Conservation (phyloP, 2,329 filamentous ascomycete species). For the Pseudocercospora vitis region DNA sequence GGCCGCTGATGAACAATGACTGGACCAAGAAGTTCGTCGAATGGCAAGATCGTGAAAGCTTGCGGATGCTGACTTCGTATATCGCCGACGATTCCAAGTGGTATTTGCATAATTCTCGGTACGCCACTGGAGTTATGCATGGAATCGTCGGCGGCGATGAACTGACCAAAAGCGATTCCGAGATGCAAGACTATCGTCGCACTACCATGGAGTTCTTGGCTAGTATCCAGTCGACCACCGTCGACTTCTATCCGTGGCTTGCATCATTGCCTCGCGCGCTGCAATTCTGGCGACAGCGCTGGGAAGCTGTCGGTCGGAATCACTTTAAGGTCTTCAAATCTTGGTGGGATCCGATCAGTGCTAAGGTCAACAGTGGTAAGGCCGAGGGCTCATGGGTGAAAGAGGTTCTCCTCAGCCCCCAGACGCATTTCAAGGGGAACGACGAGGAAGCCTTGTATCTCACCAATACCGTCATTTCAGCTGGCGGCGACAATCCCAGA, state of each 20-base stretch:
- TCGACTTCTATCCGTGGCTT: conserved; percentile 20
- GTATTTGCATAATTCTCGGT: conserved; percentile 15
- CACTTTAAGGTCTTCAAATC: conserved; percentile 13
- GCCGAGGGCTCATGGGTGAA: conserved; percentile 8
- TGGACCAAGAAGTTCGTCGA: conserved; percentile 15
- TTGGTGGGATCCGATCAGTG: conserved; percentile 16
- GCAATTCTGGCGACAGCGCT: conserved; percentile 13
- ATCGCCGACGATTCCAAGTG: conserved; percentile 2
- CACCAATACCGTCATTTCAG: conserved; percentile 19
- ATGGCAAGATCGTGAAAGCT: conserved; percentile 18
- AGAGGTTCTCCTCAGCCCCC: conserved; percentile 11
- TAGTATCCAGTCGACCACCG: conserved; percentile 10
- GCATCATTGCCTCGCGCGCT: conserved; percentile 2
- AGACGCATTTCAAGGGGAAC: conserved; percentile 13
- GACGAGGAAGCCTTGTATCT: conserved; percentile 17
- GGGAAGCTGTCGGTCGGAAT: conserved; percentile 7
- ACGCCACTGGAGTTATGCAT: conserved; percentile 18
- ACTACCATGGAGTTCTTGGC: conserved; percentile 18
- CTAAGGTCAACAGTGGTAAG: conserved; percentile 4
- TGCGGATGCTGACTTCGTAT: conserved; percentile 11
- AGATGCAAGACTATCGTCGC: conserved; percentile 14
- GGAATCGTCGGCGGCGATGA: conserved; percentile 13
- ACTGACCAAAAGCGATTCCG: conserved; percentile 11
- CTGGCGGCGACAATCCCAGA: conserved; percentile 18
- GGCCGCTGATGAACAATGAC: conserved; percentile 12